Evolutionary conservation across 495 filamentous ascomycete species (phyloP).

Genomic region (Aspergillus cristatus): DNA sequence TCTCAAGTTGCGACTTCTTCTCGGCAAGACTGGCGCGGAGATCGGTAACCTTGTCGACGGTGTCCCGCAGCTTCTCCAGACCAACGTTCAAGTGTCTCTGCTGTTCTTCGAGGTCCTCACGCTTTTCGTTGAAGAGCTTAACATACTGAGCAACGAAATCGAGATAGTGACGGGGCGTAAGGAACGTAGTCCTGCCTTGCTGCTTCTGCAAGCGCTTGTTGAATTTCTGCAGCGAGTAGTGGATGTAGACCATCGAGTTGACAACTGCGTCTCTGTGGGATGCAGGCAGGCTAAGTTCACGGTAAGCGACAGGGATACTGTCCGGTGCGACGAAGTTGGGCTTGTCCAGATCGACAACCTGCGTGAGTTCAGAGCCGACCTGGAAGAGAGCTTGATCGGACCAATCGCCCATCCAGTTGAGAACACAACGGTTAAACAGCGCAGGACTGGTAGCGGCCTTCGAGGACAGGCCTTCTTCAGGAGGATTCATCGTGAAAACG

Average conservation of each 20-base stretch:
- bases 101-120: constrained; percentile 96
- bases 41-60: constrained; percentile 94
- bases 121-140: constrained; percentile 94
- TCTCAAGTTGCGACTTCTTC: constrained; percentile 87
- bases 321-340: constrained; percentile 79
- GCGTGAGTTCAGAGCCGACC: constrained; percentile 89
- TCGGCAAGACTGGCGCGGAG: constrained; percentile 80
- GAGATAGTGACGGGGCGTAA: constrained; percentile 93
- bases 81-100: constrained; percentile 96
- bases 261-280: constrained; percentile 84
- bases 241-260: constrained; percentile 98
- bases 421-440: constrained; percentile 96
- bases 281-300: constrained; percentile 72
- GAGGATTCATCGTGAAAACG: constrained; percentile 99
- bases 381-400: constrained; percentile 98
- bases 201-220: constrained; percentile 84
- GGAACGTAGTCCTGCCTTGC: constrained; percentile 80
- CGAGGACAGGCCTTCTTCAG: constrained; percentile 85
- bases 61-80: constrained; percentile 94
- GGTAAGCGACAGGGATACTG: constrained; percentile 83
- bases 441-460: constrained; percentile 96
- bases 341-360: constrained; percentile 88
- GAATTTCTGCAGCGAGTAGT: constrained; percentile 85
- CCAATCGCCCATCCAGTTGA: constrained; percentile 99
- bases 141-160: constrained; percentile 99